These are phyloP conservation scores for Aureobasidium pullulans DNA, from an alignment of 2,329 filamentous ascomycete genomes.

Conservation along the genomic window DNA sequence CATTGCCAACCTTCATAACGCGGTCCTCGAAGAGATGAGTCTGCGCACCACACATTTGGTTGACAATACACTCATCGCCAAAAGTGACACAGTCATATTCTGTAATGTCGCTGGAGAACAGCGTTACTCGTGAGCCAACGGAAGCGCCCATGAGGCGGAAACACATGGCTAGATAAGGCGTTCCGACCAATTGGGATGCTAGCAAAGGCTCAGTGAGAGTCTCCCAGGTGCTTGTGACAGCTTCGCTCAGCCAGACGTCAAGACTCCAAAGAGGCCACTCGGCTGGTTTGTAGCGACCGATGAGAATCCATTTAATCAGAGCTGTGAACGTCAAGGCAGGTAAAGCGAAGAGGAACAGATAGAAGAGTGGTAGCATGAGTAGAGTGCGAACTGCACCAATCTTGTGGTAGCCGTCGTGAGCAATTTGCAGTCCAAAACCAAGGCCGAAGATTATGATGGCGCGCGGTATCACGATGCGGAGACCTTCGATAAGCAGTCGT, in stretches of 20 bases:
- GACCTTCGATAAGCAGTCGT: not conserved
- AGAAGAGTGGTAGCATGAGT: not conserved
- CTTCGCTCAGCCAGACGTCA: not conserved
- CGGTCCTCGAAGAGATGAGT: not conserved
- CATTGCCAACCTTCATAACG: not conserved
- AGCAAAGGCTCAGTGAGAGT: not conserved
- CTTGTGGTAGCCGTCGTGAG: not conserved
- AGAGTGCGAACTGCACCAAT: not conserved
- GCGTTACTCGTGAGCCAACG: not conserved
- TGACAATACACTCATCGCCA: not conserved
- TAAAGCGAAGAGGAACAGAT: not conserved
- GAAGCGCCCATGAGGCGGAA: not conserved
- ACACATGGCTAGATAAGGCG: not conserved
- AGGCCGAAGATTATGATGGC: not conserved
- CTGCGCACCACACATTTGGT: not conserved
- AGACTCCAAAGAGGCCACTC: slow-evolving; percentile 1
- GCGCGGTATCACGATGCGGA: not conserved
- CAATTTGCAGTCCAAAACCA: not conserved
- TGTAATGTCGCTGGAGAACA: not conserved
- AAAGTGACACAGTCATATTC: not conserved
- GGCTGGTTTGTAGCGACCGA: not conserved
- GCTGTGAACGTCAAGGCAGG: not conserved
- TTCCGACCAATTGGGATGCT: not conserved
- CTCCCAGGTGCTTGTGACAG: not conserved
- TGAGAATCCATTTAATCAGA: not conserved